phyloP scores from a whole-genome alignment of 257 asterid species.

The Lycium ferocissimum region DNA sequence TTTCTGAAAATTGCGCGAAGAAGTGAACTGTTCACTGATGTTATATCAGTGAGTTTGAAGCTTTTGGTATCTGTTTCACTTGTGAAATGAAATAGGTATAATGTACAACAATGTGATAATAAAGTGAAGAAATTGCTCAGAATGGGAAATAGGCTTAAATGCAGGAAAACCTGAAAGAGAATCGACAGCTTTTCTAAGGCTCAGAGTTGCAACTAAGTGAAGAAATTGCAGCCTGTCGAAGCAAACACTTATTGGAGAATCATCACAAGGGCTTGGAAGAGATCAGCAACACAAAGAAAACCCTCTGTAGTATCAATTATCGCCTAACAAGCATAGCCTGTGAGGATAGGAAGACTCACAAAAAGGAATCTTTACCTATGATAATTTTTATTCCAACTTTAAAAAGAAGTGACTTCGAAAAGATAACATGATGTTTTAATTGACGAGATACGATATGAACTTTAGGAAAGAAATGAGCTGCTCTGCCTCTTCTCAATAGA shows the following conservation, averaged over 20 bases:
- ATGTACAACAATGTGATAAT: not conserved
- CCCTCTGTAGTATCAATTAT: not conserved
- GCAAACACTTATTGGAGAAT: constrained; percentile 15
- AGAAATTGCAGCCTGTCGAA: not conserved
- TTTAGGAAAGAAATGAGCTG: not conserved
- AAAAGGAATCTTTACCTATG: not conserved
- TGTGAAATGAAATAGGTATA: constrained; percentile 22
- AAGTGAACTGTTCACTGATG: not conserved
- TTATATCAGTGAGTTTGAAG: not conserved
- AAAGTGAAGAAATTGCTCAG: not conserved
- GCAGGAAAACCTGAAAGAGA: constrained; percentile 11
- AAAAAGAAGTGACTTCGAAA: not conserved
- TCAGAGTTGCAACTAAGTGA: not conserved
- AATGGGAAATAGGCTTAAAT: not conserved
- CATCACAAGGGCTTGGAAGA: not conserved
- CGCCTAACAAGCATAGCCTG: not conserved
- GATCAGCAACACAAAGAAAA: not conserved
- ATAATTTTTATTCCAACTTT: not conserved
- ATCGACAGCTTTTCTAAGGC: not conserved
- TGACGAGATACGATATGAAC: not conserved
- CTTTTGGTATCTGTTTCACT: not conserved
- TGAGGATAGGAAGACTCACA: not conserved
- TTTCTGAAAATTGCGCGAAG: not conserved
- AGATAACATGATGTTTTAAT: not conserved
- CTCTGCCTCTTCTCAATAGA: not conserved